Evolutionary conservation across 495 filamentous ascomycete species (phyloP), one percentile per base, ranked within the genome.

Genomic region (Pyronema omphalodes): DNA sequence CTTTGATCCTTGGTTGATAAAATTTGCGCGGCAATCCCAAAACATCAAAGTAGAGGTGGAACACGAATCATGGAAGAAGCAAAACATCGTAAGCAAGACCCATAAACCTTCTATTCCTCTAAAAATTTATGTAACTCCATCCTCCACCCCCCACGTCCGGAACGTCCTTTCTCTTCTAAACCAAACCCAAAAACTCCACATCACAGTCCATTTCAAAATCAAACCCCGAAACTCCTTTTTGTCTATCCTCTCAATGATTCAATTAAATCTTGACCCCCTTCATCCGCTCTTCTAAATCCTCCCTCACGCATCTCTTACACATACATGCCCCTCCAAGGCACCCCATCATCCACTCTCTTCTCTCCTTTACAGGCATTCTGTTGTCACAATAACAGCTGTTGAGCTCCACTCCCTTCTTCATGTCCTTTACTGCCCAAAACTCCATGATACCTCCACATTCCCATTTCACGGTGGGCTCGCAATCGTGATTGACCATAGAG

Each of bases 371-470:
- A 6, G 72, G 71, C 60, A 98, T 60, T 14, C 77, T 71, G 52
- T 94, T 78, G 69, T 98, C 91, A 64, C 88, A 94, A 67, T 98
- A 98, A 70, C 95, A 89, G 62, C 82, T 93, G 55, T 93, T 58
- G 34, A 95, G 77, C 70, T 98, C 89, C 59, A 91, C 75, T 1
- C 86, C 87, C 53, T 76, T 77, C 59, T 70, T 68, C 19, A 60
- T 71, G 11, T n/a, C 54, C 54, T 52, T 54, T 48, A 66, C 67
- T 58, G 71, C 44, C 71, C 71, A 44, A 61, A 94, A 82, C 9
- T 77, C 77, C 67, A 94, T 93, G 54, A 78, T 79, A 0, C 85
- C 87, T 17, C 82, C 82, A 83, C 88, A 96, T 60, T 93, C 86
- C 91, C 91, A 98, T 0, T 74, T 71, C 45, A 95, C 86, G 68